Conservation (phyloP, 2,329 filamentous ascomycete genomes). For the Fusarium sp. region DNA sequence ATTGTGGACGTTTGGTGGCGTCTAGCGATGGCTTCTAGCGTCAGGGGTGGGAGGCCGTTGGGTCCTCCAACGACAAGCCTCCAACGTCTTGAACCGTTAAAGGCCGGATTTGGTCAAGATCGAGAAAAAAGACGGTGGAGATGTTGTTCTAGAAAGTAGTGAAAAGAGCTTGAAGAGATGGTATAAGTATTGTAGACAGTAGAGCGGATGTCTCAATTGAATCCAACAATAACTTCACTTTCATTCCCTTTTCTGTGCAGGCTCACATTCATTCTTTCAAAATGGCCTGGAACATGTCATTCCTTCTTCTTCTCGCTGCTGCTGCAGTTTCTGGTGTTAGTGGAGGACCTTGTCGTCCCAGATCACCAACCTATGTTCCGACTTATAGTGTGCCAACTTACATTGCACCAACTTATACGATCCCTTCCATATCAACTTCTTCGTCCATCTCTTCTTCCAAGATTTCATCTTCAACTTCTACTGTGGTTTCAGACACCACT, state of each 20-base stretch:
- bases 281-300: slow-evolving; percentile 31
- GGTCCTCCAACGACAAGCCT: neutral
- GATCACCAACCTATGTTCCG: slow-evolving; percentile 16
- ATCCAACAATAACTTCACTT: neutral
- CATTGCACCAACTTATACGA: slow-evolving; percentile 20
- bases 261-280: slow-evolving; percentile 16
- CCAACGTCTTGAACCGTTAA: slow-evolving; percentile 17
- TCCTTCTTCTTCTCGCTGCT: slow-evolving; percentile 30
- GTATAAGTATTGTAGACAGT: slow-evolving; percentile 9
- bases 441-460: neutral
- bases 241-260: slow-evolving; percentile 11
- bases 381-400: slow-evolving; percentile 15
- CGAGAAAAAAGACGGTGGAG: neutral
- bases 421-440: slow-evolving; percentile 11
- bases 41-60: slow-evolving; percentile 30
- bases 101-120: slow-evolving; percentile 32
- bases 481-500: neutral
- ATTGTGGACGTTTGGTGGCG: slow-evolving; percentile 32
- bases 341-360: slow-evolving; percentile 31
- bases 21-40: slow-evolving; percentile 24
- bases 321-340: slow-evolving; percentile 10
- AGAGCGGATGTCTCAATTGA: neutral
- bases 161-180: neutral
- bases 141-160: slow-evolving; percentile 22
- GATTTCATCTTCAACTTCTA: neutral